Percentiles rank a stretch among this genome's conserved stretches.
phyloP scores from a whole-genome alignment of 225 moss, liverwort and hornwort species.

The Marchantia polymorpha region DNA sequence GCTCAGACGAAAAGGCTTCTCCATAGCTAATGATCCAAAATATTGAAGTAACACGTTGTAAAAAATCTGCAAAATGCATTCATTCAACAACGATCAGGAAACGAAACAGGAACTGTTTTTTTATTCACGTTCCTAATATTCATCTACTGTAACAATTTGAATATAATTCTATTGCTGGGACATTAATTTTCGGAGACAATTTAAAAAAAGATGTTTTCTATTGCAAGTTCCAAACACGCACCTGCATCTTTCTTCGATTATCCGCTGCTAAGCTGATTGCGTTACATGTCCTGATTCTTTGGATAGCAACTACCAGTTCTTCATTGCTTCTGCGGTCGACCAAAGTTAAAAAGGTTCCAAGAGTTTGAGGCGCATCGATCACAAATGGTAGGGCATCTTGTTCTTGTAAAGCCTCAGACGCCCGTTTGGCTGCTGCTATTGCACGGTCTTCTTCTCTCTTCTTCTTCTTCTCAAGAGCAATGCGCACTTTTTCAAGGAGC shows the following conservation, averaged over 20 bases:
- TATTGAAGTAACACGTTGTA: constrained; percentile 93
- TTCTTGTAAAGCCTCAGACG: constrained; percentile 27
- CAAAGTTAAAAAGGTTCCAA: constrained; percentile 64
- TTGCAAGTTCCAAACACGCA: not conserved
- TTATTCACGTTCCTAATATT: not conserved
- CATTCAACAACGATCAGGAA: not conserved
- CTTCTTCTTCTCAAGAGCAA: constrained; percentile 20
- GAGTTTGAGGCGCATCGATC: constrained; percentile 76
- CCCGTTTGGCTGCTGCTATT: constrained; percentile 23
- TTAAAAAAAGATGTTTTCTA: not conserved
- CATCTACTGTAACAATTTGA: not conserved
- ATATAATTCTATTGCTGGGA: too few species aligned
- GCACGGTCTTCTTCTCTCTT: constrained; percentile 11
- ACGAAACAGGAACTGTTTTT: not conserved
- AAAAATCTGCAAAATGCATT: constrained; percentile 55
- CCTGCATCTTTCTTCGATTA: constrained; percentile 98
- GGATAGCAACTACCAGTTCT: constrained; percentile 71
- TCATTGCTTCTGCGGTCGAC: constrained; percentile 57
- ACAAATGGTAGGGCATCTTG: constrained; percentile 67
- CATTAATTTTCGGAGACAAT: not conserved
- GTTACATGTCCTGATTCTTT: constrained; percentile 85
- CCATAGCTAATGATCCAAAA: constrained; percentile 77
- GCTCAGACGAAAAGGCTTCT: constrained; percentile 58
- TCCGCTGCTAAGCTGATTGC: constrained; percentile 87
- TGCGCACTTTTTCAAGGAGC: constrained; percentile 17